phyloP scores from a whole-genome alignment of 2,329 filamentous ascomycete species.

The Trichoderma endophyticum region DNA sequence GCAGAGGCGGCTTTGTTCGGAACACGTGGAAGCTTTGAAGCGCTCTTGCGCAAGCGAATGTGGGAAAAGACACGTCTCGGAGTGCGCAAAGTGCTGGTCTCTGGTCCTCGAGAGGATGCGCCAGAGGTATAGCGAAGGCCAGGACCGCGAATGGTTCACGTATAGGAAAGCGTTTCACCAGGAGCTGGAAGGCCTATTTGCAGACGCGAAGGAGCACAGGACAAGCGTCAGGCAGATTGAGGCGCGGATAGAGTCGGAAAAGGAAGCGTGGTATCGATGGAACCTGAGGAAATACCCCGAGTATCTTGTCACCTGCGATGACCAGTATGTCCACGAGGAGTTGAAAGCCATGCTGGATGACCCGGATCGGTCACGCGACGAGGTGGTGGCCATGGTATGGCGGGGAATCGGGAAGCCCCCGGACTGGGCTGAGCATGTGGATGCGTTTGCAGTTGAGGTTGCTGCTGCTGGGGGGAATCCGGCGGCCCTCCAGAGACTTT shows the following conservation, averaged over 20 bases:
- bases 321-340: slow-evolving; percentile 31
- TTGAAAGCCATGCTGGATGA: slow-evolving; percentile 37
- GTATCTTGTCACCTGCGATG: slow-evolving; percentile 35
- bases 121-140: slow-evolving; percentile 34
- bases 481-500: slow-evolving; percentile 37
- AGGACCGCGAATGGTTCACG: slow-evolving; percentile 50
- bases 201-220: slow-evolving; percentile 44
- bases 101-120: slow-evolving; percentile 46
- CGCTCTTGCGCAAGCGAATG: slow-evolving; percentile 43
- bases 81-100: slow-evolving; percentile 49
- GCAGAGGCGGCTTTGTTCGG: slow-evolving; percentile 36
- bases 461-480: slow-evolving; percentile 31
- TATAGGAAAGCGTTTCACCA: slow-evolving; percentile 47
- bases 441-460: slow-evolving; percentile 35
- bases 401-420: slow-evolving; percentile 35
- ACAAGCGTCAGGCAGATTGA: slow-evolving; percentile 47
- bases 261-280: slow-evolving; percentile 52
- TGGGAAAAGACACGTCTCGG: slow-evolving; percentile 39
- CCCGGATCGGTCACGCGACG: slow-evolving; percentile 36
- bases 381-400: slow-evolving; percentile 38
- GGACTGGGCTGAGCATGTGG: slow-evolving; percentile 33
- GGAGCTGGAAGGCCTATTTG: slow-evolving; percentile 48
- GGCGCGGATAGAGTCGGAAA: slow-evolving; percentile 49
- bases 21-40: slow-evolving; percentile 43
- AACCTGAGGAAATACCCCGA: slow-evolving; percentile 39